Percentiles rank a stretch among this genome's conserved stretches.
Evolutionary conservation across 2,329 filamentous ascomycete species (phyloP).

Genomic region (Clarireedia sp.): DNA sequence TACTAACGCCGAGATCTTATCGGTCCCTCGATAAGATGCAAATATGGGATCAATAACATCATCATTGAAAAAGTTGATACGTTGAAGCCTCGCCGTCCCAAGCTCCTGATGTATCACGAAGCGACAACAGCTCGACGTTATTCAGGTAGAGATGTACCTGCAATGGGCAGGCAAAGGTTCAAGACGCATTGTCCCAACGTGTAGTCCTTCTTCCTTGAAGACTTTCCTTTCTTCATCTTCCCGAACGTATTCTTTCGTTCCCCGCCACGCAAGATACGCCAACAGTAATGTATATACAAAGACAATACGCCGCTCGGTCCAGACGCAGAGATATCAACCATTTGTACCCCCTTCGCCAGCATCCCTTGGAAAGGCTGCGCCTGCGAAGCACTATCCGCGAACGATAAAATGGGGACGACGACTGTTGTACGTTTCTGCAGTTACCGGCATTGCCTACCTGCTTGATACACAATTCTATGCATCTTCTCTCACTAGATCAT

Average conservation of each 20-base stretch:
- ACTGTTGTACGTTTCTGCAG: constrained; percentile 52
- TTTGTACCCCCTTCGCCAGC: constrained; percentile 70
- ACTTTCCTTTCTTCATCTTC: neutral
- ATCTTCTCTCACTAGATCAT: constrained; percentile 66
- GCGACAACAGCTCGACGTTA: neutral
- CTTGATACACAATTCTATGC: constrained; percentile 71
- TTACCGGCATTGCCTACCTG: constrained; percentile 55
- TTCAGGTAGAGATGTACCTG: constrained; percentile 24
- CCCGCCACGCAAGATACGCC: too few relatives aligned
- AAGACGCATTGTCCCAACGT: constrained; percentile 10
- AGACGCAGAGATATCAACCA: constrained; percentile 46
- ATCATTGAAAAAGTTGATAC: neutral
- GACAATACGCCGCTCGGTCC: constrained; percentile 20
- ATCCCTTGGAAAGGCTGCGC: constrained; percentile 64
- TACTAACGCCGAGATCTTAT: neutral
- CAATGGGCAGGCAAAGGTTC: constrained; percentile 21
- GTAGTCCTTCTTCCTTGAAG: constrained; percentile 2
- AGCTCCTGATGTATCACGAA: neutral
- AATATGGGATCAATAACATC: neutral
- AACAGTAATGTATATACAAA: constrained; percentile 8
- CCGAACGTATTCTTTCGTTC: too few relatives aligned
- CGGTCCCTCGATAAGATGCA: constrained; percentile 1
- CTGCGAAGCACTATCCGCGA: constrained; percentile 63
- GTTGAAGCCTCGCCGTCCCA: neutral
- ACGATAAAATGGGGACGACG: constrained; percentile 71